Evolutionary conservation across 371 early-diverging fungal species (phyloP).

Genomic region (Dinochytrium kinnereticum): DNA sequence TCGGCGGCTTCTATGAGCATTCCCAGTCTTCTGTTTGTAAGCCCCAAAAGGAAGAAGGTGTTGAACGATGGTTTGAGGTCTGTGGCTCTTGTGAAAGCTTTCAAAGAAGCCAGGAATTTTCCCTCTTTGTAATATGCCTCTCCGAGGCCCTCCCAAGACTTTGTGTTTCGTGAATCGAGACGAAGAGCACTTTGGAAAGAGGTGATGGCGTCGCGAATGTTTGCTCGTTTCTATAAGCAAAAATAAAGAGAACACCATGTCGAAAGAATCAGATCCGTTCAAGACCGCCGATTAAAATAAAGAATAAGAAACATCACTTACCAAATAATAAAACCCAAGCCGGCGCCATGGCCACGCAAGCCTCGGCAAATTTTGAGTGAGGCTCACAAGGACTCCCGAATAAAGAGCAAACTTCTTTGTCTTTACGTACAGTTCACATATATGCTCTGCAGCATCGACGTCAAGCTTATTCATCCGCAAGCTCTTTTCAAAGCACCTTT

Average conservation of each 20-base stretch:
- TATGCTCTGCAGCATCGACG: conserved; percentile 68
- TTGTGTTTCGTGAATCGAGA: conserved; percentile 65
- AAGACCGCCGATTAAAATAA: too few species aligned
- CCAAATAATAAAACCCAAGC: conserved; percentile 76
- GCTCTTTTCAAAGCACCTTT: conserved; percentile 79
- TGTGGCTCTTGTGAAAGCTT: conserved; percentile 76
- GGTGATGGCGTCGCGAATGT: conserved; percentile 63
- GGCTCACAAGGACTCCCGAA: neutral
- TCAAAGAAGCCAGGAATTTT: conserved; percentile 79
- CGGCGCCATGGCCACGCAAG: conserved; percentile 63
- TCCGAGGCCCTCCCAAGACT: conserved; percentile 87
- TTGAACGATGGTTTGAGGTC: conserved; percentile 63
- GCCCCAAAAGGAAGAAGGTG: conserved; percentile 42
- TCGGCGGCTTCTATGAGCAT: conserved; percentile 68
- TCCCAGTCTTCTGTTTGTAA: conserved; percentile 70
- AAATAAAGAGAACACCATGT: neutral
- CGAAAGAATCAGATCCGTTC: neutral
- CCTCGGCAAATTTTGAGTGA: neutral
- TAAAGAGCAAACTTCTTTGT: conserved; percentile 48
- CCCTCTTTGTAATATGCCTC: conserved; percentile 87
- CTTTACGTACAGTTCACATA: conserved; percentile 67
- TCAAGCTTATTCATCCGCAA: conserved; percentile 69
- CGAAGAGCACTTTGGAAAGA: conserved; percentile 86
- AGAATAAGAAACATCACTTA: too few species aligned
- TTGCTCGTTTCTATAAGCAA: conserved; percentile 20